A percentile compares a stretch with the other conserved stretches of the same genome.
Conservation (phyloP, 345 rosid species). For the Citrus cavaleriei region DNA sequence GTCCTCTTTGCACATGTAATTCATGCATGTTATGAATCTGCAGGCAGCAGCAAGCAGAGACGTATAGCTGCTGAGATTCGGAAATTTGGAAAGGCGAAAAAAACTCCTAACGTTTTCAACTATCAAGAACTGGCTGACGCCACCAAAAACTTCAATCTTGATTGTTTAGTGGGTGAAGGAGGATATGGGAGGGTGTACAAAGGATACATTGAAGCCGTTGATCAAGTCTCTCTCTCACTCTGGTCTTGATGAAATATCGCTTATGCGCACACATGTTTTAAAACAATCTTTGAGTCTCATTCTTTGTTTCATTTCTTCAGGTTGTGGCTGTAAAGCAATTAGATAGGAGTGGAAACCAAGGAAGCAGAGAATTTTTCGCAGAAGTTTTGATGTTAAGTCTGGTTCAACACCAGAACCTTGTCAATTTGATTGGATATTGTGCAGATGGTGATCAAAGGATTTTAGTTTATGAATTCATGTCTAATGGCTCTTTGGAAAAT, state of each 20-base stretch:
- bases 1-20: not conserved
- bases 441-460: conserved; percentile 63
- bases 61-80: conserved; percentile 44
- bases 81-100: conserved; percentile 37
- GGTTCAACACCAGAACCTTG: conserved; percentile 57
- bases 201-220: conserved; percentile 38
- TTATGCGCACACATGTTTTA: not conserved
- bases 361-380: conserved; percentile 63
- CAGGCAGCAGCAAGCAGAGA: conserved; percentile 41
- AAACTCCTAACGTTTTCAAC: conserved; percentile 31
- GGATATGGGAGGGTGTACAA: conserved; percentile 63
- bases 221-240: conserved; percentile 23
- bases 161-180: conserved; percentile 57
- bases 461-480: conserved; percentile 60
- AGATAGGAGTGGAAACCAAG: conserved; percentile 58
- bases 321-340: conserved; percentile 64
- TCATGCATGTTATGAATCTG: not conserved
- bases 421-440: conserved; percentile 61
- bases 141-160: conserved; percentile 47
- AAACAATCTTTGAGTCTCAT: not conserved
- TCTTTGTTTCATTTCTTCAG: conserved; percentile 24
- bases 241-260: not conserved
- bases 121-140: conserved; percentile 47
- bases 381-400: conserved; percentile 62
- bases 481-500: conserved; percentile 57